A percentile compares a stretch with the other conserved stretches of the same genome.
Evolutionary conservation across 31 red algal species (phyloP).

Genomic region (Odonthalia washingtoniensis): DNA sequence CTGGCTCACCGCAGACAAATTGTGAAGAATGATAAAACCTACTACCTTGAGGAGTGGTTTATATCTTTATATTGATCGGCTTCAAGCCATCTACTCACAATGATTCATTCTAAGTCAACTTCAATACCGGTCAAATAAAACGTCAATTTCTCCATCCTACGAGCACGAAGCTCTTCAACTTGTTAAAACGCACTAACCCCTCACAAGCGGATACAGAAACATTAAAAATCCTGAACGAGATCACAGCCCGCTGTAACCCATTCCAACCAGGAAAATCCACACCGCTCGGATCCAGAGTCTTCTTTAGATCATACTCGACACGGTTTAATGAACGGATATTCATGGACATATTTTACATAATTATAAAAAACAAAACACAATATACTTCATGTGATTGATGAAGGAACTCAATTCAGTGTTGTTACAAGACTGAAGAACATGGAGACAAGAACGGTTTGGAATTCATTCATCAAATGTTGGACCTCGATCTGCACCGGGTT

Average conservation of each 20-base stretch:
- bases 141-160: constrained; percentile 35
- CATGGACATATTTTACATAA: background rate
- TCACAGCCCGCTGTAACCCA: background rate
- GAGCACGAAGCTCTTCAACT: constrained; percentile 18
- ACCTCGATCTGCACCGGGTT: constrained; percentile 42
- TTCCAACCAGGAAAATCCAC: background rate
- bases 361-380: background rate
- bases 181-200: constrained; percentile 6
- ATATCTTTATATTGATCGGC: no score
- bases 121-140: background rate
- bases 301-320: background rate
- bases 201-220: constrained; percentile 13
- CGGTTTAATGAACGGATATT: no score
- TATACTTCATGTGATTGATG: constrained; percentile 4
- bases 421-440: background rate
- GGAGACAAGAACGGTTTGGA: background rate
- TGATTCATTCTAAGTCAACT: no score
- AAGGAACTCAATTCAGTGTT: constrained; percentile 25
- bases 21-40: no score
- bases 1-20: no score
- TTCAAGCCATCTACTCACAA: no score
- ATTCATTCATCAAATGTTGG: background rate
- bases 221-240: background rate
- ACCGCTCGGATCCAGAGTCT: constrained; percentile 1
- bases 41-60: no score